phyloP scores from a whole-genome alignment of 352 stramenopile species.

The Pythium guiyangense region DNA sequence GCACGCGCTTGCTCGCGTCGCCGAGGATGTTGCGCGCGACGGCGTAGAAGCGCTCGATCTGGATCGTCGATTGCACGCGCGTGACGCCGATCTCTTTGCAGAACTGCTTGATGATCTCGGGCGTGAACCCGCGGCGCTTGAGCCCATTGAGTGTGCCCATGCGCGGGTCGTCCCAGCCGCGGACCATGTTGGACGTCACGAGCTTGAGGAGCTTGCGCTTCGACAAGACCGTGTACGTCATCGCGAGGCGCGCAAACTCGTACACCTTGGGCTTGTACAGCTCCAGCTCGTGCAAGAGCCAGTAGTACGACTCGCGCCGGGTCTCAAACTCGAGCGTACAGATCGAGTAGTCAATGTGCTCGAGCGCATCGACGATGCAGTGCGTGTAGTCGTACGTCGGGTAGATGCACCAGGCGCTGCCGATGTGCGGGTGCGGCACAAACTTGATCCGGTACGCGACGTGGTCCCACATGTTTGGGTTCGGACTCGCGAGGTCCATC shows the following conservation, averaged over 20 bases:
- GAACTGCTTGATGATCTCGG: slow-evolving; percentile 85
- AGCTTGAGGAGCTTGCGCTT: slow-evolving; percentile 99
- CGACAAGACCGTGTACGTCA: slow-evolving; percentile 98
- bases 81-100: slow-evolving; percentile 86
- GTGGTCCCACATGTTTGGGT: slow-evolving; percentile 99
- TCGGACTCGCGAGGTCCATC: slow-evolving; percentile 97
- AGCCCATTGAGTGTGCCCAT: slow-evolving; percentile 97
- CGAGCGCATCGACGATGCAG: slow-evolving; percentile 96
- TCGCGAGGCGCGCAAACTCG: slow-evolving; percentile 95
- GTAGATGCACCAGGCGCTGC: slow-evolving; percentile 99
- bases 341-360: slow-evolving; percentile 99
- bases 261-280: slow-evolving; percentile 98
- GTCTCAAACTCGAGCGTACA: slow-evolving; percentile 99
- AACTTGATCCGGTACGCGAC: slow-evolving; percentile 99
- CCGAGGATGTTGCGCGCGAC: slow-evolving; percentile 67
- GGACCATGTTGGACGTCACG: slow-evolving; percentile 91
- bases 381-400: slow-evolving; percentile 99
- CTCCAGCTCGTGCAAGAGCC: slow-evolving; percentile 95
- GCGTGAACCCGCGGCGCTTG: slow-evolving; percentile 79
- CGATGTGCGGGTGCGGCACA: slow-evolving; percentile 95
- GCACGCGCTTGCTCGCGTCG: slow-evolving; percentile 70
- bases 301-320: slow-evolving; percentile 98
- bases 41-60: slow-evolving; percentile 76
- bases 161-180: slow-evolving; percentile 93
- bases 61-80: slow-evolving; percentile 82